Percentiles rank a stretch among this genome's conserved stretches.
phyloP scores from a whole-genome alignment of 1,139 yeast species.

The Taphrina deformans region DNA sequence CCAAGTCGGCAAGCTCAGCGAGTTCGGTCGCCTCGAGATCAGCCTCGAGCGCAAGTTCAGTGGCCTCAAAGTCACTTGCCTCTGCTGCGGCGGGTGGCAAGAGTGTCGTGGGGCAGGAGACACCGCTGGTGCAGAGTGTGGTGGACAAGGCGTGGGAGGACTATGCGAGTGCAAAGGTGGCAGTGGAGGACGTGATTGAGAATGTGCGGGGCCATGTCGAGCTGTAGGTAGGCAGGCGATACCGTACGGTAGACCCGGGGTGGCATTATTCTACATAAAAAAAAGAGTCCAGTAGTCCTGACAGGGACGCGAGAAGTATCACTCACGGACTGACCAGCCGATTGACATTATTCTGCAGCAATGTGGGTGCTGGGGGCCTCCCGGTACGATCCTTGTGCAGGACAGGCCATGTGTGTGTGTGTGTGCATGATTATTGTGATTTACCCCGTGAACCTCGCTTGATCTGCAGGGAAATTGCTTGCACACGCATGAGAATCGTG shows the following conservation, averaged over 20 bases:
- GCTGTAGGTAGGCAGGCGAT: not conserved
- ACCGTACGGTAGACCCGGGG: not conserved
- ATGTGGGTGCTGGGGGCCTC: too few species aligned
- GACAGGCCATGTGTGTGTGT: too few species aligned
- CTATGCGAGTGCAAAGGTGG: slow-evolving; percentile 12
- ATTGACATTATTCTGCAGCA: too few species aligned
- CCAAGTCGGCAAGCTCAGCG: slow-evolving; percentile 1
- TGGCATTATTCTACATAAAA: too few species aligned
- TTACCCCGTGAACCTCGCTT: too few species aligned
- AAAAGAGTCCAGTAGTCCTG: too few species aligned
- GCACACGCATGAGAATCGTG: too few species aligned
- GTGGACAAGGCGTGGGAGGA: slow-evolving; percentile 30
- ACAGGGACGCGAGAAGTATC: too few species aligned
- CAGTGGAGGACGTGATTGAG: slow-evolving; percentile 11
- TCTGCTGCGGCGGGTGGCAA: not conserved
- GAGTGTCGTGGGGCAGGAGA: not conserved
- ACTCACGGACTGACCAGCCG: too few species aligned
- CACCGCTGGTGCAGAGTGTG: slow-evolving; percentile 15
- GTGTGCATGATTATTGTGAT: too few species aligned
- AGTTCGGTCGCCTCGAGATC: slow-evolving; percentile 10
- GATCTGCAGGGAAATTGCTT: too few species aligned
- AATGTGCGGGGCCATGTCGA: slow-evolving; percentile 5
- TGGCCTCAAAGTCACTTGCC: not conserved
- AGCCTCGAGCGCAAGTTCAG: slow-evolving; percentile 8
- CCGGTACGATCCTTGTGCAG: too few species aligned